A percentile compares a stretch with the other conserved stretches of the same genome.
Conservation (phyloP, 2,329 filamentous ascomycete genomes). For the Pyrenophora seminiperda region DNA sequence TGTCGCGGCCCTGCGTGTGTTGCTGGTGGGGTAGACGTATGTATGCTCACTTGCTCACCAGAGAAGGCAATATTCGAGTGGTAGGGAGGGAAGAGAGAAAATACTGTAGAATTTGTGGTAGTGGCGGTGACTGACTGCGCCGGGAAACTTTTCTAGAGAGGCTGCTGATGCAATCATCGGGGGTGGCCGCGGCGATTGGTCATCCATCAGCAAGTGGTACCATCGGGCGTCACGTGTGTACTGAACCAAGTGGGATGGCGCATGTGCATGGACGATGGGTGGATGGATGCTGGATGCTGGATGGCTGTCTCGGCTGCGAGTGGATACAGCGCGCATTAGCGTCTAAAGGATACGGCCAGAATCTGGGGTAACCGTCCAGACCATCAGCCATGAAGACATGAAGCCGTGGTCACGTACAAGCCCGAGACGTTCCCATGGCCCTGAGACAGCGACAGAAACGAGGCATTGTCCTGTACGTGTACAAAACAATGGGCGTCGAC, state of each 20-base stretch:
- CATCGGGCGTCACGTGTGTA: too few relatives aligned
- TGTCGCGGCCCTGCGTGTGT: constrained; percentile 6
- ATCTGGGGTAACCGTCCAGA: constrained; percentile 13
- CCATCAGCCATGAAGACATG: neutral
- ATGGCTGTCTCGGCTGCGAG: constrained; percentile 2
- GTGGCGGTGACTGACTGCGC: constrained; percentile 2
- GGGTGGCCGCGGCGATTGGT: constrained; percentile 16
- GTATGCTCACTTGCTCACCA: neutral
- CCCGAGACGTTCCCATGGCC: too few relatives aligned
- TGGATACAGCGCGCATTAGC: constrained; percentile 13
- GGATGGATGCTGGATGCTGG: too few relatives aligned
- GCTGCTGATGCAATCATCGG: constrained; percentile 14
- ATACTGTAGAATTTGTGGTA: too few relatives aligned
- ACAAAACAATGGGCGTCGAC: too few relatives aligned
- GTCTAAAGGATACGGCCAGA: constrained; percentile 6
- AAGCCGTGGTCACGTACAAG: neutral
- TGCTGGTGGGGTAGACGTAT: constrained; percentile 3
- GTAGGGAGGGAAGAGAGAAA: too few relatives aligned
- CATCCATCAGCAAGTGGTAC: constrained; percentile 1
- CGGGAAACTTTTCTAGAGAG: constrained; percentile 32
- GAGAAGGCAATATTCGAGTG: too few relatives aligned
- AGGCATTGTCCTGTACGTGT: too few relatives aligned
- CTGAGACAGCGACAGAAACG: too few relatives aligned
- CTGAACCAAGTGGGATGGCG: neutral
- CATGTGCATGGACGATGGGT: neutral